phyloP scores from a whole-genome alignment of 139 green algal genomes.

The Asterochloris sp. region DNA sequence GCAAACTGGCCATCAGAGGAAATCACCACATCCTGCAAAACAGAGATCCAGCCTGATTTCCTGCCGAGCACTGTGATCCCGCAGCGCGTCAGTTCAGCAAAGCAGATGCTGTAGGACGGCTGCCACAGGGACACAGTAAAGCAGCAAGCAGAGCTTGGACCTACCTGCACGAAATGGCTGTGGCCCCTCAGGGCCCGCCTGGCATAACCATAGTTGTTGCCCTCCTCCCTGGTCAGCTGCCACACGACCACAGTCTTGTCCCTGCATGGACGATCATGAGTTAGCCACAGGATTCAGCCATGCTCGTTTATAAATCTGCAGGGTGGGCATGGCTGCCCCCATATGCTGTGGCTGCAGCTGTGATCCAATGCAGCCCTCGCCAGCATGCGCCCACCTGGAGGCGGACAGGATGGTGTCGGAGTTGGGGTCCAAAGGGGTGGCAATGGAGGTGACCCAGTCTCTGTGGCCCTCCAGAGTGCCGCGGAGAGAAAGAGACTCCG shows the following conservation, averaged over 20 bases:
- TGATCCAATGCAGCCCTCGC: too few species aligned
- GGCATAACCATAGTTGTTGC: slow-evolving; percentile 74
- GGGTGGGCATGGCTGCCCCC: not conserved
- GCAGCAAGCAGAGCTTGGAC: slow-evolving; percentile 38
- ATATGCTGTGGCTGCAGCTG: not conserved
- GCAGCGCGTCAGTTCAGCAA: slow-evolving; percentile 38
- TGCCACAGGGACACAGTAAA: too few species aligned
- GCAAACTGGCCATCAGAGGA: slow-evolving; percentile 98
- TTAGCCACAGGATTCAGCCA: not conserved
- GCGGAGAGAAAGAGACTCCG: slow-evolving; percentile 9
- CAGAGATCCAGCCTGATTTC: not conserved
- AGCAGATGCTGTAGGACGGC: not conserved
- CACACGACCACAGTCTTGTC: slow-evolving; percentile 98
- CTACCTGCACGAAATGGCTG: slow-evolving; percentile 81
- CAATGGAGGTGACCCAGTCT: slow-evolving; percentile 62
- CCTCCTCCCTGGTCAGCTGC: slow-evolving; percentile 81
- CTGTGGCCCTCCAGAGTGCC: slow-evolving; percentile 25
- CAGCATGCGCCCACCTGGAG: slow-evolving; percentile 66
- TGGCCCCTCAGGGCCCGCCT: slow-evolving; percentile 80
- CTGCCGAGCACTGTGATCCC: too few species aligned
- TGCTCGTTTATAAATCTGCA: not conserved
- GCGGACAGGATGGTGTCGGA: slow-evolving; percentile 89
- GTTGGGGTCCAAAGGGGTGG: slow-evolving; percentile 90
- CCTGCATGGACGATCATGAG: slow-evolving; percentile 34
- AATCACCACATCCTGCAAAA: slow-evolving; percentile 94